Percentiles rank a stretch among this genome's conserved stretches.
phyloP scores from a whole-genome alignment of 2,329 filamentous ascomycete species.

The Botryotinia convoluta region DNA sequence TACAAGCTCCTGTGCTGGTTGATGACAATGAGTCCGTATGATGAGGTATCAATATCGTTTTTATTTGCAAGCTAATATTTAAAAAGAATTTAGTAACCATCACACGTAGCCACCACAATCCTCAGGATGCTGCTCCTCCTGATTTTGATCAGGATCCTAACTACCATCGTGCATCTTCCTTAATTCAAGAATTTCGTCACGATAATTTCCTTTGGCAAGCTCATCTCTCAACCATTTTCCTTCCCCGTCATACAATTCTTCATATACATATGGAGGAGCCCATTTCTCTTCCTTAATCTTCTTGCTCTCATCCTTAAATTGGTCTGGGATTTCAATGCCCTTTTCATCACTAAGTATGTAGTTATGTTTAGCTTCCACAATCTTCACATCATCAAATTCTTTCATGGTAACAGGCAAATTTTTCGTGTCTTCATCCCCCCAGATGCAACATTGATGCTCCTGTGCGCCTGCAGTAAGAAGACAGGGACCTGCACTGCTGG shows the following conservation, averaged over 20 bases:
- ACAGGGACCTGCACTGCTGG: background rate
- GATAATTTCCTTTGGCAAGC: background rate
- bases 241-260: background rate
- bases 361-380: background rate
- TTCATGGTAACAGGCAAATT: background rate
- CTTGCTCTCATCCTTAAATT: background rate
- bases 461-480: background rate
- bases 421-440: background rate
- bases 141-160: background rate
- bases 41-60: background rate
- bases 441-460: slow-evolving; percentile 3
- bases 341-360: background rate
- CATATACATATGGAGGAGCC: background rate
- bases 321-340: background rate
- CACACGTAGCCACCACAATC: background rate
- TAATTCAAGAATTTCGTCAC: background rate
- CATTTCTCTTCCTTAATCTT: slow-evolving; percentile 3
- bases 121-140: background rate
- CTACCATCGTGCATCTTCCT: background rate
- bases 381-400: background rate
- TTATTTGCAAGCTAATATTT: background rate
- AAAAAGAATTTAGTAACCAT: background rate
- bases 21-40: background rate
- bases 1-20: background rate
- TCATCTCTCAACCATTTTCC: background rate